Conservation (phyloP, 306 rosid genomes). For the Bauhinia variegata region DNA sequence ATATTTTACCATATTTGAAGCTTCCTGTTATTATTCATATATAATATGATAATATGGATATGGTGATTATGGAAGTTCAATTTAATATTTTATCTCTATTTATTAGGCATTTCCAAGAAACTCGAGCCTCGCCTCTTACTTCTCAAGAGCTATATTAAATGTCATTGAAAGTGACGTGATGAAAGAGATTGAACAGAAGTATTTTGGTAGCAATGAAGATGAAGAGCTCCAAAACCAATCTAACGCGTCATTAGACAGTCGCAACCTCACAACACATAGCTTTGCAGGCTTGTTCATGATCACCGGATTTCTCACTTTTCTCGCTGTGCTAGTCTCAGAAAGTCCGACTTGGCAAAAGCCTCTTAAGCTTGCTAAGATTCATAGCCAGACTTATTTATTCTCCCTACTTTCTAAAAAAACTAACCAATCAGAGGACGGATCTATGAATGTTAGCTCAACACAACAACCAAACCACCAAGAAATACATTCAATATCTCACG, state of each 20-base stretch:
- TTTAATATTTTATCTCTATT: no score
- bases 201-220: slow-evolving; percentile 16
- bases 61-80: no score
- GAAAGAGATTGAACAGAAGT: not conserved
- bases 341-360: slow-evolving; percentile 17
- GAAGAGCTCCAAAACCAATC: not conserved
- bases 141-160: slow-evolving; percentile 31
- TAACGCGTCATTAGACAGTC: no score
- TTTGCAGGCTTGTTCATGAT: slow-evolving; percentile 34
- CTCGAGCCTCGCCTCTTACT: slow-evolving; percentile 12
- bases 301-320: slow-evolving; percentile 8
- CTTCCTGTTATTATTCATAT: no score
- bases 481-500: not conserved
- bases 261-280: slow-evolving; percentile 14
- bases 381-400: not conserved
- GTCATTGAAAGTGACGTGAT: not conserved
- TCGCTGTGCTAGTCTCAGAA: slow-evolving; percentile 27
- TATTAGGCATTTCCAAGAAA: slow-evolving; percentile 15
- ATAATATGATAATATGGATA: no score
- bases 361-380: not conserved
- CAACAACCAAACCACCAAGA: not conserved
- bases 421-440: not conserved
- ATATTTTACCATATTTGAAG: no score
- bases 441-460: not conserved
- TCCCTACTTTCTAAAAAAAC: not conserved